These are phyloP conservation scores for Purpureocillium takamizusanense DNA, from an alignment of 2,329 filamentous ascomycete genomes.

Conservation along the genomic window DNA sequence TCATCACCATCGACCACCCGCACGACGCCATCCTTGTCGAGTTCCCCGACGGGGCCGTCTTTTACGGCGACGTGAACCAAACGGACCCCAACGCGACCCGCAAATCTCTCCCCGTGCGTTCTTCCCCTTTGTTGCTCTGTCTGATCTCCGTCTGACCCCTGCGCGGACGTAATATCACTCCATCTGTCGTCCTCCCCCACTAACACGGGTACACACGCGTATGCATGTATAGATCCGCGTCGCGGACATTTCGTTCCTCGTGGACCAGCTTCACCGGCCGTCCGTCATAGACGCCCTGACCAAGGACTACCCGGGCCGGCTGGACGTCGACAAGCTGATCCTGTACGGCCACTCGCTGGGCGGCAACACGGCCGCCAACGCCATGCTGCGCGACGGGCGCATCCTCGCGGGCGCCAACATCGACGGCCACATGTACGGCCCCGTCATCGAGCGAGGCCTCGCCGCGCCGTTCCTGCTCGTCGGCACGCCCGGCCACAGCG, in stretches of 20 bases:
- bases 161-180: no score
- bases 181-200: no score
- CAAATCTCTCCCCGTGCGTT: background rate
- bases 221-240: conserved; percentile 14
- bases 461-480: conserved; percentile 11
- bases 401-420: conserved; percentile 25
- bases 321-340: conserved; percentile 8
- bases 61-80: conserved; percentile 10
- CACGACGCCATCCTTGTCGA: conserved; percentile 31
- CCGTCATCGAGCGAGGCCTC: conserved; percentile 10
- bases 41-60: conserved; percentile 26
- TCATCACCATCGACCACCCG: conserved; percentile 37
- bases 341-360: conserved; percentile 27
- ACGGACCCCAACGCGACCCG: background rate
- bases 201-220: no score
- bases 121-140: no score
- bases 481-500: conserved; percentile 9
- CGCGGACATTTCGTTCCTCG: conserved; percentile 23
- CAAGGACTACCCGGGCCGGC: background rate
- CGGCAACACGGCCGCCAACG: conserved; percentile 20
- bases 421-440: conserved; percentile 22
- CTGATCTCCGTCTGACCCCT: no score
- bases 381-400: conserved; percentile 17
- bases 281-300: conserved; percentile 3
- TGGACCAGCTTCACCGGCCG: conserved; percentile 17